Conservation (phyloP, 1,139 yeast species). For the Starmera stellimalicola region DNA sequence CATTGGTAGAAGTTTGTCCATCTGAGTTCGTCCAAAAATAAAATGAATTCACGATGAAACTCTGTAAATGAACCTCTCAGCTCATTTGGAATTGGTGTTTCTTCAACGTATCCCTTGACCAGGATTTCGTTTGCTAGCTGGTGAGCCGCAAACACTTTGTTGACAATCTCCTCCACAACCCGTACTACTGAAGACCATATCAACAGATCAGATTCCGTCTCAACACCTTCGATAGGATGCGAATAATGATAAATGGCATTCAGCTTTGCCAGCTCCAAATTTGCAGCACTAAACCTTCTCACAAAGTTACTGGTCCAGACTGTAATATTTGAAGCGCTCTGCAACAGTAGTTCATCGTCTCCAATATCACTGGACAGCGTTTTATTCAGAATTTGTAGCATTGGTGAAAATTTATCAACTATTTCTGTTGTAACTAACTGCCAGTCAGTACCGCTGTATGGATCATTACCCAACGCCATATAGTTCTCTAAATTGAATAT, state of each 20-base stretch:
- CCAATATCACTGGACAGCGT: conserved; percentile 16
- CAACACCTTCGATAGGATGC: conserved; percentile 29
- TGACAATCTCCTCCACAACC: conserved; percentile 28
- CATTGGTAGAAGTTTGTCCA: conserved; percentile 40
- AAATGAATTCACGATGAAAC: conserved; percentile 11
- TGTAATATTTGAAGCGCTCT: conserved; percentile 28
- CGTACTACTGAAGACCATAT: conserved; percentile 36
- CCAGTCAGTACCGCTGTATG: conserved; percentile 40
- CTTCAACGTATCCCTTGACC: conserved; percentile 13
- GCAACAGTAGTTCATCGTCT: conserved; percentile 6
- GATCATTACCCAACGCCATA: conserved; percentile 24
- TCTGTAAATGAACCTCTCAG: conserved; percentile 5
- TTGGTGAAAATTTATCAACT: conserved; percentile 40
- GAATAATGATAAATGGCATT: conserved; percentile 34
- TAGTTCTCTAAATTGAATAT: conserved; percentile 24
- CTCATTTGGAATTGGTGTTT: conserved; percentile 2
- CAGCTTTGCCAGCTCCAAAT: conserved; percentile 15
- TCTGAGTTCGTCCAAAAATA: conserved; percentile 21
- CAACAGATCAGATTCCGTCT: conserved; percentile 30
- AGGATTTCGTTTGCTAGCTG: conserved; percentile 22
- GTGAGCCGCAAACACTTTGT: conserved; percentile 26
- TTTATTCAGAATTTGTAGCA: conserved; percentile 29
- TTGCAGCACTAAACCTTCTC: conserved; percentile 25
- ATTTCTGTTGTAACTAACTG: conserved; percentile 35
- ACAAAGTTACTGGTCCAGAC: conserved; percentile 29